Percentiles rank a stretch among this genome's conserved stretches.
phyloP scores from a whole-genome alignment of 2,329 filamentous ascomycete genomes.

The Colletotrichum karsti region DNA sequence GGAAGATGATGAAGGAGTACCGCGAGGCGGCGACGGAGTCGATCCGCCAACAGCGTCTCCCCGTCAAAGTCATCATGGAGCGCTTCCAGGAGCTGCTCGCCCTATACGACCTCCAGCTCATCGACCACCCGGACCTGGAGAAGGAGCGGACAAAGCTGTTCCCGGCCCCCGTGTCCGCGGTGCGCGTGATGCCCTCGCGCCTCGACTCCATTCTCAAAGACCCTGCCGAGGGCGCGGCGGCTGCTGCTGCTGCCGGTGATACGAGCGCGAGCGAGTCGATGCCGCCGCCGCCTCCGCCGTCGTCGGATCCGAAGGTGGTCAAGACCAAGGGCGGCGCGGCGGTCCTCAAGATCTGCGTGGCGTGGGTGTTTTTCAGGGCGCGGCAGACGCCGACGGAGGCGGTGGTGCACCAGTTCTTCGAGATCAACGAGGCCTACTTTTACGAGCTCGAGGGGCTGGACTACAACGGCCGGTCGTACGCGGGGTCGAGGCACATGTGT shows the following conservation, averaged over 20 bases:
- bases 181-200: neutral
- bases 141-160: neutral
- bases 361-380: constrained; percentile 9
- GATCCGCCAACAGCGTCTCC: neutral
- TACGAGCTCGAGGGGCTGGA: constrained; percentile 15
- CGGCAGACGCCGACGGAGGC: neutral
- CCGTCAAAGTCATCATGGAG: constrained; percentile 15
- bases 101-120: constrained; percentile 4
- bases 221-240: neutral
- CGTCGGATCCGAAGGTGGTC: neutral
- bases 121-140: neutral
- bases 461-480: neutral
- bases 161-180: neutral
- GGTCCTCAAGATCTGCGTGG: constrained; percentile 17
- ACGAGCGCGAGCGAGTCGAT: too few species aligned
- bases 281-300: neutral
- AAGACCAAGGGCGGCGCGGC: constrained; percentile 6
- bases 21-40: neutral
- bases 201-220: constrained; percentile 3
- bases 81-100: constrained; percentile 10
- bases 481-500: neutral
- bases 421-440: constrained; percentile 8
- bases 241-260: fast-evolving
- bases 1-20: neutral
- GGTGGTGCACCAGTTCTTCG: constrained; percentile 12